phyloP scores from a whole-genome alignment of 768 basidiomycete genomes.

The Gloeopeniophorella convolvens region DNA sequence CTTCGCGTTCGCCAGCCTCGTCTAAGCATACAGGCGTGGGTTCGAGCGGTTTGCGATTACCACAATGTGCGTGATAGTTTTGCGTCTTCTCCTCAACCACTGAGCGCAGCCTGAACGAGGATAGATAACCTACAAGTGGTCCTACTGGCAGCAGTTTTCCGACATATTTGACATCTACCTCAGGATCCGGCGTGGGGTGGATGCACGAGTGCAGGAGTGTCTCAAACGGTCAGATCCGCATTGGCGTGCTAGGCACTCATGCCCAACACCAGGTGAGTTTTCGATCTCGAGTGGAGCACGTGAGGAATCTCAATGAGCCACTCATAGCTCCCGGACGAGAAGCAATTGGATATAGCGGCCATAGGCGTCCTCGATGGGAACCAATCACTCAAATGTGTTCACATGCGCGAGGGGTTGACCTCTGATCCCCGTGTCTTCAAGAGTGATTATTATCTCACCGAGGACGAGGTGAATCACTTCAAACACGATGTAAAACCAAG shows the following conservation, averaged over 20 bases:
- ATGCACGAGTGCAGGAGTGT: neutral
- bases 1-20: neutral
- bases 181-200: neutral
- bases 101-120: no score
- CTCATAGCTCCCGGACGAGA: neutral
- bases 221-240: neutral
- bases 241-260: neutral
- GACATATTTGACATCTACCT: neutral
- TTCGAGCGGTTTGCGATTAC: neutral
- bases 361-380: constrained; percentile 1
- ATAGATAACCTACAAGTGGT: neutral
- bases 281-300: no score
- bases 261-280: neutral
- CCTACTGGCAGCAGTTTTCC: neutral
- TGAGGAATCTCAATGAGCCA: no score
- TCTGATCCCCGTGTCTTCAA: neutral
- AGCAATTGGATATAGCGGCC: neutral
- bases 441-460: neutral
- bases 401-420: neutral
- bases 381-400: neutral
- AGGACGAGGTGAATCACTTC: neutral
- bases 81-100: neutral
- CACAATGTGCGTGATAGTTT: neutral
- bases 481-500: neutral
- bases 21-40: neutral